Evolutionary conservation across 345 rosid species (phyloP).

Genomic region (Rhizophora apiculata): DNA sequence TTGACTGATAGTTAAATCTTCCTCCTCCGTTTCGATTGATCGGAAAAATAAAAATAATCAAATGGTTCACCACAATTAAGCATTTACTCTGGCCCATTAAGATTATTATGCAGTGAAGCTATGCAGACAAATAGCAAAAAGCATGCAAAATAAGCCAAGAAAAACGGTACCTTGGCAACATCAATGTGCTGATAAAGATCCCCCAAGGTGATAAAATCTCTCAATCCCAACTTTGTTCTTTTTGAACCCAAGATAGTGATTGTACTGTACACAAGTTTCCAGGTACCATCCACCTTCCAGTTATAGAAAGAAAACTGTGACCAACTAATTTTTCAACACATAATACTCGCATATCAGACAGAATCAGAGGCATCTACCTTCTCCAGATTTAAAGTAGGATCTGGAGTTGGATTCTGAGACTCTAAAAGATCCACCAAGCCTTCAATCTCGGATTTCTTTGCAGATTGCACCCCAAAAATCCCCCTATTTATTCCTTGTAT

Average conservation of each 20-base stretch:
- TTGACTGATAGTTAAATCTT: too few species aligned
- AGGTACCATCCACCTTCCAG: slow-evolving; percentile 64
- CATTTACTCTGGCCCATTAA: too few species aligned
- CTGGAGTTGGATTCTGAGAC: slow-evolving; percentile 75
- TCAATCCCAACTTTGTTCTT: slow-evolving; percentile 79
- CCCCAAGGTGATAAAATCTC: slow-evolving; percentile 75
- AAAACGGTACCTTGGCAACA: slow-evolving; percentile 50
- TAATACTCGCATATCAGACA: not conserved
- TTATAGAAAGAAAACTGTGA: slow-evolving; percentile 16
- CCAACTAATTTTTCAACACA: not conserved
- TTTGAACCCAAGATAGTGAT: slow-evolving; percentile 75
- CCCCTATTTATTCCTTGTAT: slow-evolving; percentile 71
- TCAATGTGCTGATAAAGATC: slow-evolving; percentile 73
- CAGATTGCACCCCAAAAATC: slow-evolving; percentile 67
- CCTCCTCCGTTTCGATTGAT: too few species aligned
- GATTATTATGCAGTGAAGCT: too few species aligned
- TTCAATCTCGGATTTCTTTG: slow-evolving; percentile 63
- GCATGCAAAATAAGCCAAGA: not conserved
- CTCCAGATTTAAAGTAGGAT: slow-evolving; percentile 57
- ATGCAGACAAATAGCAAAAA: not conserved
- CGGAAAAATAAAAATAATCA: not conserved
- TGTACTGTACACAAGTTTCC: slow-evolving; percentile 80
- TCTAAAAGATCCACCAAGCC: slow-evolving; percentile 54
- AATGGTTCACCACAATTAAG: too few species aligned
- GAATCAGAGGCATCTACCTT: slow-evolving; percentile 35